Evolutionary conservation across 768 basidiomycete genomes (phyloP), one percentile per base, ranked within the genome.

Genomic region (Hericium rajendrae): DNA sequence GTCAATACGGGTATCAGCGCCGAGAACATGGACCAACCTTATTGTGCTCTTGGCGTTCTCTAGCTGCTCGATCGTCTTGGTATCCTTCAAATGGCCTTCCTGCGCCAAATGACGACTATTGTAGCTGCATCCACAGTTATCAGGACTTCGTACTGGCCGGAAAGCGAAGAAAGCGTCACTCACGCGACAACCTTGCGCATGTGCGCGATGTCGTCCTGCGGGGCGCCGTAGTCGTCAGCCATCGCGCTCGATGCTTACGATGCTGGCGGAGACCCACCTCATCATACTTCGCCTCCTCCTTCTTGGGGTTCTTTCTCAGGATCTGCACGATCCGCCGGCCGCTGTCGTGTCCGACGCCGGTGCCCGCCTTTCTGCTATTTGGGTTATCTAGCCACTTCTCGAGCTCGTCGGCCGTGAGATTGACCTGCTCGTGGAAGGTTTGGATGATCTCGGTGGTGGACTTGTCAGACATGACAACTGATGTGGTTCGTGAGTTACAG

Each of bases 181-280:
- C 41, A 71, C 71, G 65, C 59, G 16, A 70, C 68, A 22, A 71
- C 70, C 56, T 69, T 71, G 24, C 69, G 60, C 60, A 71, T 70
- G 57, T 71, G 70, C 58, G 64, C 62, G n/a, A 70, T 64, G 37
- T 69, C 69, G 38, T 66, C 64, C 68, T 71, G 46, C 12, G 22
- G 24, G 20, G 24, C 26, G 56, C 39, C 39, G 38, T 15, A 38
- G 28, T 2, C 22, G 13, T 40, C 37, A 49, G 51, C 9, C 12
- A 43, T 32, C 9, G 32, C 18, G 48, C 28, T 24, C 28, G 28
- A 48, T 49, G 18, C 8, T 6, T 28, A 20, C 5, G 12, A 11
- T 1, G 0, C 38, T 11, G 20, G 9, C 28, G 37, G 15, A n/a
- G 4, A 54, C 63, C 16, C 48, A 70, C 67, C 46, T 68, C 64